phyloP scores from a whole-genome alignment of 805 yeast species.

The Kodamaea kaohsiungensis region DNA sequence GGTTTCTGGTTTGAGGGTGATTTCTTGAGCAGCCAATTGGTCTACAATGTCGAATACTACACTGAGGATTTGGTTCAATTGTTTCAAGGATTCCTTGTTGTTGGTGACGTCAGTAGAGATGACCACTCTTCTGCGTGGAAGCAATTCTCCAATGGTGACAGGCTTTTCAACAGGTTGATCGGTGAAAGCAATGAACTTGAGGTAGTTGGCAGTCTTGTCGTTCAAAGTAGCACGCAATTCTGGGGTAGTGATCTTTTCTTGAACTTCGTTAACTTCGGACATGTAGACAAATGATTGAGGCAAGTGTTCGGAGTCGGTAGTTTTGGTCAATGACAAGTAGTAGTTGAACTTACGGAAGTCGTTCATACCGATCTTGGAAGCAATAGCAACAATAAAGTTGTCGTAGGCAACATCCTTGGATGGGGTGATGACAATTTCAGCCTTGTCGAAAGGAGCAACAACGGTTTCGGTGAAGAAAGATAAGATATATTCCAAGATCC shows the following conservation, averaged over 20 bases:
- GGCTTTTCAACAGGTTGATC: conserved; percentile 85
- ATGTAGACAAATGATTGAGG: conserved; percentile 80
- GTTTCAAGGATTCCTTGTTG: conserved; percentile 48
- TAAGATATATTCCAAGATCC: conserved; percentile 62
- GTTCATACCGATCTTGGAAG: conserved; percentile 82
- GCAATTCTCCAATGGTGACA: conserved; percentile 52
- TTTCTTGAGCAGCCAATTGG: conserved; percentile 48
- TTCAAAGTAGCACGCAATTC: conserved; percentile 41
- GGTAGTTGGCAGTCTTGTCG: conserved; percentile 46
- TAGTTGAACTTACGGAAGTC: conserved; percentile 73
- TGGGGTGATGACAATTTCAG: conserved; percentile 60
- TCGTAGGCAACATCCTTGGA: conserved; percentile 55
- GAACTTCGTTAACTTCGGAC: conserved; percentile 86
- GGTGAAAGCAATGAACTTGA: conserved; percentile 75
- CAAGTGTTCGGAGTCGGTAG: conserved; percentile 67
- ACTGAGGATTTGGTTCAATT: conserved; percentile 50
- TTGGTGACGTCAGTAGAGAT: conserved; percentile 56
- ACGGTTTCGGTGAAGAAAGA: conserved; percentile 58
- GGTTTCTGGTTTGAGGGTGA: conserved; percentile 69
- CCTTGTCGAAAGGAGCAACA: conserved; percentile 56
- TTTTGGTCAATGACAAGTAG: conserved; percentile 80
- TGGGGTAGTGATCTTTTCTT: conserved; percentile 57
- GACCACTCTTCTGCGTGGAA: conserved; percentile 53
- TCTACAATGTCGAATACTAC: conserved; percentile 64
- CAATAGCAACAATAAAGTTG: conserved; percentile 79